These are phyloP conservation scores for Backusella tarrabulga DNA, from an alignment of 192 early-diverging fungal species.

Conservation along the genomic window DNA sequence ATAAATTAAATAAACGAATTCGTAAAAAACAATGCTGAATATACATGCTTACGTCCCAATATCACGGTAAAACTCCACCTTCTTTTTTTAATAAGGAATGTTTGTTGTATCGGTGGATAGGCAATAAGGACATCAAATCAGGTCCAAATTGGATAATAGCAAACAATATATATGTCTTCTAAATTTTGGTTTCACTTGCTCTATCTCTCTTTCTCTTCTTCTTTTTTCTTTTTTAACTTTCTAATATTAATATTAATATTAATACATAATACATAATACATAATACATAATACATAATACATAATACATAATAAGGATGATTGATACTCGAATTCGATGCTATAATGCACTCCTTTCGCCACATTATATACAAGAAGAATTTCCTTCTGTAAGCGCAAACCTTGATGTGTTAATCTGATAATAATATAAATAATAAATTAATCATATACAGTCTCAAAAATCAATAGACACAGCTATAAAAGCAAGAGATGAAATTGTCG, in stretches of 20 bases:
- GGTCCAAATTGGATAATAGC: neutral
- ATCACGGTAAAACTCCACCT: neutral
- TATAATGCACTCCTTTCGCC: conserved; percentile 89
- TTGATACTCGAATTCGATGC: conserved; percentile 80
- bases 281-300: neutral
- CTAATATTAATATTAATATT: too few species aligned
- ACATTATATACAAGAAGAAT: conserved; percentile 83
- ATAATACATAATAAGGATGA: conserved; percentile 37
- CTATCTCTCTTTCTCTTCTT: neutral
- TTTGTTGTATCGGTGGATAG: neutral
- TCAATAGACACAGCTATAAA: conserved; percentile 37
- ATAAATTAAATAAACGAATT: neutral
- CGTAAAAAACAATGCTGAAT: neutral
- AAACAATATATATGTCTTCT: neutral
- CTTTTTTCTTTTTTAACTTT: neutral
- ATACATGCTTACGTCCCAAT: neutral
- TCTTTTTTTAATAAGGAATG: neutral
- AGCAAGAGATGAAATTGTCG: conserved; percentile 60
- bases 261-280: neutral
- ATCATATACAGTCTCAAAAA: conserved; percentile 15
- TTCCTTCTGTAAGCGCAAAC: conserved; percentile 58
- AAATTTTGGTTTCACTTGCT: neutral
- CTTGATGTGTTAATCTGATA: neutral
- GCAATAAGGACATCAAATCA: neutral
- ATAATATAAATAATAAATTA: neutral